A percentile compares a stretch with the other conserved stretches of the same genome.
These are phyloP conservation scores for Trichoderma sp. DNA, from an alignment of 2,329 filamentous ascomycete genomes.

Conservation along the genomic window DNA sequence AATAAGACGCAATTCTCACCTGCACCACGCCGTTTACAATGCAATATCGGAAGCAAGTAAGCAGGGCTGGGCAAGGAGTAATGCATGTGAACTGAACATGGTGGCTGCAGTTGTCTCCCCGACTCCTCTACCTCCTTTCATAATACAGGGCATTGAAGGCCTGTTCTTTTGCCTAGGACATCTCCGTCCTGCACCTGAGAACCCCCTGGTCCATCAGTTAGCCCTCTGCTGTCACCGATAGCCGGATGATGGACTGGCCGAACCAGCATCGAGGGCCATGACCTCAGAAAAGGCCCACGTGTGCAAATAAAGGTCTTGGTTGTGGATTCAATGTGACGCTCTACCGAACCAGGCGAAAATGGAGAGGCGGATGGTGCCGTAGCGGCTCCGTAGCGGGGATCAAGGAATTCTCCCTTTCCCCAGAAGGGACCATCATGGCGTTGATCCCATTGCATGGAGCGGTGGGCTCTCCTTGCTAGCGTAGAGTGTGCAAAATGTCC, in stretches of 20 bases:
- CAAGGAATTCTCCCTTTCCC: not conserved
- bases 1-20: not conserved
- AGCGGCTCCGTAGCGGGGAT: slow-evolving; percentile 2
- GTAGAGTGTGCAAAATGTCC: not conserved
- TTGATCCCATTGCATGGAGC: not conserved
- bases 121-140: not conserved
- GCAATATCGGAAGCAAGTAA: not conserved
- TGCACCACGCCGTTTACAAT: not conserved
- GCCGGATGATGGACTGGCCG: not conserved
- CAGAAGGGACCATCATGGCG: not conserved
- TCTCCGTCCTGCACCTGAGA: not conserved
- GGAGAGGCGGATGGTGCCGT: slow-evolving; percentile 16
- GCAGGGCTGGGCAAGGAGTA: not conserved
- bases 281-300: not conserved
- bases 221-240: not conserved
- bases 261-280: not conserved
- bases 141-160: not conserved
- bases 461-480: not conserved
- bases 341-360: not conserved
- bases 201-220: not conserved
- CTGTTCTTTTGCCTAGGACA: no score
- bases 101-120: not conserved
- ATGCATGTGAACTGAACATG: not conserved
- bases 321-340: not conserved
- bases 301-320: not conserved